Conservation (phyloP, 2,329 filamentous ascomycete genomes). For the Xylaria sp. region DNA sequence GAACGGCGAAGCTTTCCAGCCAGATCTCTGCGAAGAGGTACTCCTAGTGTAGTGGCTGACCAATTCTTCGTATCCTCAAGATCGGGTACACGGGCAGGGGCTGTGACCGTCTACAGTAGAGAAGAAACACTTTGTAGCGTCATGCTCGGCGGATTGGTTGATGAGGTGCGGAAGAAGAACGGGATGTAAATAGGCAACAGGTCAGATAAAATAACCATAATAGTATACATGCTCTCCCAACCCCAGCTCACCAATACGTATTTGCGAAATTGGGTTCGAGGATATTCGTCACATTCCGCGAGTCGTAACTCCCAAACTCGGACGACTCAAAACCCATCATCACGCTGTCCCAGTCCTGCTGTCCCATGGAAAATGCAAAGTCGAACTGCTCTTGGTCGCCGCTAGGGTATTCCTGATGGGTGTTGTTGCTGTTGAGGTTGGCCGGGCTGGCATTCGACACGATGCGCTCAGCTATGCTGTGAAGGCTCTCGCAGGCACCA, state of each 20-base stretch:
- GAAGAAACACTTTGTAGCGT: too few relatives aligned
- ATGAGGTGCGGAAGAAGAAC: too few relatives aligned
- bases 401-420: constrained; percentile 17
- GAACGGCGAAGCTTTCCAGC: neutral
- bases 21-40: neutral
- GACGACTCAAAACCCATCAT: constrained; percentile 45
- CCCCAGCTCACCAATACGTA: constrained; percentile 38
- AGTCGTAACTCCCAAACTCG: constrained; percentile 43
- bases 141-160: too few relatives aligned
- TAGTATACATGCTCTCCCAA: too few relatives aligned
- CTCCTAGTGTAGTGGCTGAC: neutral
- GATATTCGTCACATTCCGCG: constrained; percentile 43
- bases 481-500: constrained; percentile 44
- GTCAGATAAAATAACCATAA: too few relatives aligned
- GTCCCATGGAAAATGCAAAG: constrained; percentile 44
- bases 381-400: constrained; percentile 27
- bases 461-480: constrained; percentile 40
- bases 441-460: constrained; percentile 37
- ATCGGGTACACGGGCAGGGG: neutral
- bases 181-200: too few relatives aligned
- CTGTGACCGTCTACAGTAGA: too few relatives aligned
- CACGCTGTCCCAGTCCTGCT: constrained; percentile 46
- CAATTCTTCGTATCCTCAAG: neutral
- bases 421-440: neutral
- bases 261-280: constrained; percentile 46